Percentiles rank a stretch among this genome's conserved stretches.
phyloP scores from a whole-genome alignment of 2,329 filamentous ascomycete species.

The Diaporthe batatas region DNA sequence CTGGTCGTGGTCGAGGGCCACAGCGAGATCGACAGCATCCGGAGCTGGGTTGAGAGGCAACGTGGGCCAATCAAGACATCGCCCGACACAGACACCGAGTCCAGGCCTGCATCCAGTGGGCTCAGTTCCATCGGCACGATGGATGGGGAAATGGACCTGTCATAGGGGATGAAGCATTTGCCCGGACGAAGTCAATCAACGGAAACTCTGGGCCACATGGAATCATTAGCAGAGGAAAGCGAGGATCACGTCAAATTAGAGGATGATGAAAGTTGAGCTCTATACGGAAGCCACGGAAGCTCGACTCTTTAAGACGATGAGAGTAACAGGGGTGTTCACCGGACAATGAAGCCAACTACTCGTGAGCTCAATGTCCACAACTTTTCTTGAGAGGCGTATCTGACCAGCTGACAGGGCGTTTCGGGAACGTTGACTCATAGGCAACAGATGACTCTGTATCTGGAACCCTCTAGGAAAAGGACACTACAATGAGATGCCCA shows the following conservation, averaged over 20 bases:
- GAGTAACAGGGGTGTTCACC: not conserved
- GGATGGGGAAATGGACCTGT: constrained; percentile 62
- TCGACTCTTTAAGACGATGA: not conserved
- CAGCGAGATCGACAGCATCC: constrained; percentile 75
- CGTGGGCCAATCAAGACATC: constrained; percentile 45
- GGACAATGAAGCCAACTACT: not conserved
- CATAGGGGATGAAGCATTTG: constrained; percentile 36
- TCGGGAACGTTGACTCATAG: not conserved
- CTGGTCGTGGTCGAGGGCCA: constrained; percentile 81
- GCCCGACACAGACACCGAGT: constrained; percentile 50
- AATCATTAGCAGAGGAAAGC: not conserved
- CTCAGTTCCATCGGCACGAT: constrained; percentile 67
- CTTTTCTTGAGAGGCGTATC: not conserved
- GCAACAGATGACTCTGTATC: not conserved
- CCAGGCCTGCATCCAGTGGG: constrained; percentile 66
- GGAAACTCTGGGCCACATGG: not conserved
- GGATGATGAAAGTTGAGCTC: not conserved
- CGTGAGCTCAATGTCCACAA: not conserved
- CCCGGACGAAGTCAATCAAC: not conserved
- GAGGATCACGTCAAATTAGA: not conserved
- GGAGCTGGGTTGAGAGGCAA: constrained; percentile 71
- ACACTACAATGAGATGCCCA: not conserved
- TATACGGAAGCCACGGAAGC: no score
- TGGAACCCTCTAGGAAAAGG: not conserved
- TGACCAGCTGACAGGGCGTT: not conserved